Percentiles rank a stretch among this genome's conserved stretches.
Conservation (phyloP, 768 basidiomycete species). For the Antrodiella citrinella region DNA sequence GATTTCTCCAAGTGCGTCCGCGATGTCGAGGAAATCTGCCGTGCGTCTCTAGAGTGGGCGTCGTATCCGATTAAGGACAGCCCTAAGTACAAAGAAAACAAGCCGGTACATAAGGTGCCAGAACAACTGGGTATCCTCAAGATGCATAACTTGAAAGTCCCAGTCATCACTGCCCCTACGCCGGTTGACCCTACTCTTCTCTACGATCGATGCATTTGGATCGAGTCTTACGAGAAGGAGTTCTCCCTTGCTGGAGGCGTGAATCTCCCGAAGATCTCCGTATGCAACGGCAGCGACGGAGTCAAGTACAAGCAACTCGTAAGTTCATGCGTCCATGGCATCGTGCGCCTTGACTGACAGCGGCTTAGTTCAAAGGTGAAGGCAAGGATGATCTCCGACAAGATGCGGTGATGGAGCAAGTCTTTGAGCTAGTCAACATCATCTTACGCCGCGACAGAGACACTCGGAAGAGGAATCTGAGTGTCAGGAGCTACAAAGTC, state of each 20-base stretch:
- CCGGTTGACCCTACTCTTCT: slow-evolving; percentile 60
- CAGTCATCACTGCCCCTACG: slow-evolving; percentile 69
- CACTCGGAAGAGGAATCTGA: slow-evolving; percentile 63
- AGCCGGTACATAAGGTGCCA: slow-evolving; percentile 34
- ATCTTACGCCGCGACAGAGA: slow-evolving; percentile 68
- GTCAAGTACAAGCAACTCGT: slow-evolving; percentile 72
- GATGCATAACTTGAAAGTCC: slow-evolving; percentile 56
- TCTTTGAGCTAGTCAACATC: slow-evolving; percentile 82
- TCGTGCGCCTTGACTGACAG: not conserved
- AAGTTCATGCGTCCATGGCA: slow-evolving; percentile 19
- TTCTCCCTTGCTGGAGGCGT: slow-evolving; percentile 71
- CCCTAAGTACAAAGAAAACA: slow-evolving; percentile 15
- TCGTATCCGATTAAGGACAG: slow-evolving; percentile 41
- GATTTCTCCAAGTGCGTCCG: slow-evolving; percentile 30
- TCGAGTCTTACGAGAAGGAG: slow-evolving; percentile 47
- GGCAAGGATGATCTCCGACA: slow-evolving; percentile 89
- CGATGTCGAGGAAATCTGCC: slow-evolving; percentile 52
- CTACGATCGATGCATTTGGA: slow-evolving; percentile 67
- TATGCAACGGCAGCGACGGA: slow-evolving; percentile 63
- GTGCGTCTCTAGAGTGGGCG: slow-evolving; percentile 69
- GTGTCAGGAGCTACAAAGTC: slow-evolving; percentile 81
- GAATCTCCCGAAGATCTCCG: slow-evolving; percentile 74
- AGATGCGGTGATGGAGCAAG: slow-evolving; percentile 99
- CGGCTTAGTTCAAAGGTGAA: slow-evolving; percentile 78
- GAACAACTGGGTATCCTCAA: slow-evolving; percentile 34